These are phyloP conservation scores for Botrytis sinoallii DNA, from an alignment of 2,329 filamentous ascomycete species.

Conservation along the genomic window DNA sequence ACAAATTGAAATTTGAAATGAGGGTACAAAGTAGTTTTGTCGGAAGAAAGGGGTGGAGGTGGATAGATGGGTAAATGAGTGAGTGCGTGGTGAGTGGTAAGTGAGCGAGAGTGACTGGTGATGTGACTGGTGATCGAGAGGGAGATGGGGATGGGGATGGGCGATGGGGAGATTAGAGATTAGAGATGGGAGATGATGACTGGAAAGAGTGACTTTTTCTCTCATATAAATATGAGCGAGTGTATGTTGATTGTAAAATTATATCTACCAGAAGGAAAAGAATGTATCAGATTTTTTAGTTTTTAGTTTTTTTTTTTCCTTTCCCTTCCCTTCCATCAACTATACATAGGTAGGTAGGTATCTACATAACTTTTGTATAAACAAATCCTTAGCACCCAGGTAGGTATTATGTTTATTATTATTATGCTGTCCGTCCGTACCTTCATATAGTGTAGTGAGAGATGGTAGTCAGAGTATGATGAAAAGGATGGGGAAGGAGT, in stretches of 20 bases:
- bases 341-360: background rate
- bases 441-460: background rate
- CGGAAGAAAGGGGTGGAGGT: background rate
- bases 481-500: background rate
- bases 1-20: background rate
- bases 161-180: too few species aligned
- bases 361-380: background rate
- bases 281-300: background rate
- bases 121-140: background rate
- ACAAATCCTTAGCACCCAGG: background rate
- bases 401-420: background rate
- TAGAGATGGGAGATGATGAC: background rate
- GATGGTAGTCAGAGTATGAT: background rate
- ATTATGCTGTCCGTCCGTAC: background rate
- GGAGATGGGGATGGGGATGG: background rate
- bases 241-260: background rate
- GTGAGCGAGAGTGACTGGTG: background rate
- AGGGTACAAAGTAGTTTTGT: background rate
- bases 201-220: slow-evolving; percentile 11
- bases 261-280: background rate
- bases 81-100: background rate
- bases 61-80: background rate
- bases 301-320: background rate
- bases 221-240: background rate
- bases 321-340: background rate